Evolutionary conservation across 331 rosid species (phyloP).

Genomic region (Malus hybrid): DNA sequence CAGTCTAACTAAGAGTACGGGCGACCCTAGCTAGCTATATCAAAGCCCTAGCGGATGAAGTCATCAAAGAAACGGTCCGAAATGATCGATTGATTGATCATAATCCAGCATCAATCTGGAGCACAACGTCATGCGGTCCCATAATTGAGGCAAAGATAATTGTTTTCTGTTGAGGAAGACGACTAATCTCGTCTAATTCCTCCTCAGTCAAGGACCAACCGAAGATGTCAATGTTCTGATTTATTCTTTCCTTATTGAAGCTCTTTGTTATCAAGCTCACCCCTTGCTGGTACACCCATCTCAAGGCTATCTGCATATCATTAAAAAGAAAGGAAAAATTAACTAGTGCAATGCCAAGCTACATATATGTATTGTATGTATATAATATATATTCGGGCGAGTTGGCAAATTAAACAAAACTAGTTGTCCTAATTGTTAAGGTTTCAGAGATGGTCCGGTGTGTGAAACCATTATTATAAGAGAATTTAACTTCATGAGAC

Average conservation of each 20-base stretch:
- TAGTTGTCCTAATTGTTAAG: too few species aligned
- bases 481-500: too few species aligned
- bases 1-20: too few species aligned
- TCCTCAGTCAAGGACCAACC: constrained; percentile 19
- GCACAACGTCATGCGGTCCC: constrained; percentile 6
- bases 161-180: constrained; percentile 14
- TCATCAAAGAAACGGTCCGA: neutral
- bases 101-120: constrained; percentile 5
- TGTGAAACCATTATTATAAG: too few species aligned
- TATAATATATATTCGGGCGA: too few species aligned
- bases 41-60: too few species aligned
- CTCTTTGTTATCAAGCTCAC: constrained; percentile 33
- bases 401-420: too few species aligned
- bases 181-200: constrained; percentile 17
- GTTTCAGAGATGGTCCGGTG: too few species aligned
- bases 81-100: neutral
- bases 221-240: constrained; percentile 26
- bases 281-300: constrained; percentile 39
- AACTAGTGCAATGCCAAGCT: too few species aligned
- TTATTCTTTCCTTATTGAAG: constrained; percentile 31
- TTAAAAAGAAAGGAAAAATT: too few species aligned
- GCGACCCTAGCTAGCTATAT: too few species aligned
- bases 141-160: constrained; percentile 9
- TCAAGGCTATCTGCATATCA: constrained; percentile 2
- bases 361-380: too few species aligned